phyloP scores from a whole-genome alignment of 148 eudicot genomes.

The Simmondsia chinensis region DNA sequence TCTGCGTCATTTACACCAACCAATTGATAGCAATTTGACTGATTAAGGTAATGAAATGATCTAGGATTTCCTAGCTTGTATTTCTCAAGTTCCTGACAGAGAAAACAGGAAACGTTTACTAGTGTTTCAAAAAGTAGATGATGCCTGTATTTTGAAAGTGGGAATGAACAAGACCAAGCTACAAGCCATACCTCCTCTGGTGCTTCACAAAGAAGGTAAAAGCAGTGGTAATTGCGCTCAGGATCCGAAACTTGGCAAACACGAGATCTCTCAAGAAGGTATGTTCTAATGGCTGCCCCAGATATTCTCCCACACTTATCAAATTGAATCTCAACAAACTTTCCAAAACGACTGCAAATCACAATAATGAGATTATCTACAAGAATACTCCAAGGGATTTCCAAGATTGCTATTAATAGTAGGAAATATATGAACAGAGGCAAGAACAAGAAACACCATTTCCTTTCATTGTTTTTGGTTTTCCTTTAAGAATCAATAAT shows the following conservation, averaged over 20 bases:
- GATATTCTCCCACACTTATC: slow-evolving; percentile 83
- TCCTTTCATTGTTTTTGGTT: no score
- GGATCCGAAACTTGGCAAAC: slow-evolving; percentile 89
- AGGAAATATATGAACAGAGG: no score
- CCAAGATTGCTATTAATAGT: no score
- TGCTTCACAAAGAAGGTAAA: slow-evolving; percentile 86
- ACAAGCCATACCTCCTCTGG: slow-evolving; percentile 45
- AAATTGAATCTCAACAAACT: slow-evolving; percentile 89
- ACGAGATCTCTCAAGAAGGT: slow-evolving; percentile 94
- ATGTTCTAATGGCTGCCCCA: slow-evolving; percentile 92
- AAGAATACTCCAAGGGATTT: no score
- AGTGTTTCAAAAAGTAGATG: slow-evolving; percentile 5
- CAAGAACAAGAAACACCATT: no score
- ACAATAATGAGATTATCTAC: not conserved
- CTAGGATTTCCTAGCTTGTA: slow-evolving; percentile 75
- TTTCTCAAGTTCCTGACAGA: slow-evolving; percentile 55
- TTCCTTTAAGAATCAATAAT: no score
- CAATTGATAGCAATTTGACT: slow-evolving; percentile 65
- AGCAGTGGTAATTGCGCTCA: slow-evolving; percentile 88
- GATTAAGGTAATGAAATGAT: slow-evolving; percentile 77
- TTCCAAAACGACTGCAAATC: slow-evolving; percentile 79
- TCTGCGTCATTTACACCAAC: slow-evolving; percentile 69
- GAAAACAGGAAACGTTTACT: slow-evolving; percentile 10
- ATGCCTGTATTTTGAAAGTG: no score
- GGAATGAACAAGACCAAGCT: no score